Conservation (phyloP, 495 filamentous ascomycete species). For the Penicillium nucicola region DNA sequence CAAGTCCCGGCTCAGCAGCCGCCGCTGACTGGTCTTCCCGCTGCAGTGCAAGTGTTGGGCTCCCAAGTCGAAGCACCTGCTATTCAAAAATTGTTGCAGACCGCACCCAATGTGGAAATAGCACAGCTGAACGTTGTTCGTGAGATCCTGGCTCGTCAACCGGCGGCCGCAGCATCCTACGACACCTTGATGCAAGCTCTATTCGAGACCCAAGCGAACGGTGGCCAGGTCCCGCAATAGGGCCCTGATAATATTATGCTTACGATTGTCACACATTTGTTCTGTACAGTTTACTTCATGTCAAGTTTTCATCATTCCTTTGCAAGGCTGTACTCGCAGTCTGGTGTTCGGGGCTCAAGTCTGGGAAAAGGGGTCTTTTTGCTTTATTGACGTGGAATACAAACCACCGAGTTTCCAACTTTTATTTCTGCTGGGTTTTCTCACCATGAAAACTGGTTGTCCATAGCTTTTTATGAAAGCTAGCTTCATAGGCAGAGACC, state of each 20-base stretch:
- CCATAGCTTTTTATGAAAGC: too few relatives aligned
- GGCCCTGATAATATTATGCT: conserved; percentile 14
- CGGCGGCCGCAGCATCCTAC: conserved; percentile 38
- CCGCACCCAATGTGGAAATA: conserved; percentile 58
- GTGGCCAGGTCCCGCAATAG: conserved; percentile 25
- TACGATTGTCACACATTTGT: conserved; percentile 6
- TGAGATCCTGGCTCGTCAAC: conserved; percentile 54
- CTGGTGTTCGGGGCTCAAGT: conserved; percentile 17
- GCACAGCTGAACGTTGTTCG: conserved; percentile 63
- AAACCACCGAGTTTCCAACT: conserved; percentile 3
- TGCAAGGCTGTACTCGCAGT: conserved; percentile 2
- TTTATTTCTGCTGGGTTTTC: conserved; percentile 2
- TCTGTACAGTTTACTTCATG: conserved; percentile 16
- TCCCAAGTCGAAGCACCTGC: conserved; percentile 56
- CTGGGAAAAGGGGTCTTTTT: conserved; percentile 7
- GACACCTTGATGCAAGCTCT: conserved; percentile 36
- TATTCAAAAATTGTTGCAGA: conserved; percentile 63
- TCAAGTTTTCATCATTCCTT: conserved; percentile 4
- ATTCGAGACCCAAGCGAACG: conserved; percentile 34
- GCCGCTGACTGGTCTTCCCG: conserved; percentile 21
- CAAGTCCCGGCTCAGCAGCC: conserved; percentile 17
- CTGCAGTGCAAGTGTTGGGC: conserved; percentile 54
- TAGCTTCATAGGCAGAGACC: too few relatives aligned
- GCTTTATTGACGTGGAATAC: conserved; percentile 20
- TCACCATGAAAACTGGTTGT: conserved; percentile 3